phyloP scores from a whole-genome alignment of 805 yeast genomes.

The Yamadazyma akitaensis region DNA sequence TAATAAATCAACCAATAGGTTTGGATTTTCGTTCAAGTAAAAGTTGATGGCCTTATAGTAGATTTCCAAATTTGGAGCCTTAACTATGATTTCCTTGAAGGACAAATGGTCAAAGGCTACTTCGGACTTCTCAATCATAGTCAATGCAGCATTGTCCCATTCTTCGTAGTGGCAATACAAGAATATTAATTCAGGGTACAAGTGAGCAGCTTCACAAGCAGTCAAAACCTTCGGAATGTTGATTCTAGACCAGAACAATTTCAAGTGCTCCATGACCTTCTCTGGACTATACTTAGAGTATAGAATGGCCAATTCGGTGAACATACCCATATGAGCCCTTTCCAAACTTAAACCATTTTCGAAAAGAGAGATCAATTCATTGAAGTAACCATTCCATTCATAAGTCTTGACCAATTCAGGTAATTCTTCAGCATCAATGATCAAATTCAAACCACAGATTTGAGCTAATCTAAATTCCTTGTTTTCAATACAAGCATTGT shows the following conservation, averaged over 20 bases:
- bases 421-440: constrained; percentile 96
- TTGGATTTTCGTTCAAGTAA: constrained; percentile 89
- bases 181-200: constrained; percentile 96
- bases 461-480: constrained; percentile 96
- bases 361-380: constrained; percentile 84
- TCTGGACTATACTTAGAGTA: constrained; percentile 89
- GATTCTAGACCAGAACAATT: constrained; percentile 96
- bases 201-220: constrained; percentile 89
- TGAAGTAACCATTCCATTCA: constrained; percentile 87
- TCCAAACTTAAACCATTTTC: constrained; percentile 95
- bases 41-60: constrained; percentile 96
- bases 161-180: constrained; percentile 97
- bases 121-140: constrained; percentile 93
- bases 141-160: constrained; percentile 97
- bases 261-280: constrained; percentile 92
- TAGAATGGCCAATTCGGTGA: constrained; percentile 88
- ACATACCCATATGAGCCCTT: constrained; percentile 99
- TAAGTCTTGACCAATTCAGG: constrained; percentile 84
- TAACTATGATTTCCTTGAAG: constrained; percentile 91
- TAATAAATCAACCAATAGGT: constrained; percentile 80
- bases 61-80: constrained; percentile 93
- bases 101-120: constrained; percentile 90
- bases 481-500: constrained; percentile 92
- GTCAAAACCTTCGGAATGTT: constrained; percentile 95
- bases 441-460: constrained; percentile 95